Percentiles rank a stretch among this genome's conserved stretches.
Evolutionary conservation across 2,329 filamentous ascomycete species (phyloP).

Genomic region (Colletotrichum sp.): DNA sequence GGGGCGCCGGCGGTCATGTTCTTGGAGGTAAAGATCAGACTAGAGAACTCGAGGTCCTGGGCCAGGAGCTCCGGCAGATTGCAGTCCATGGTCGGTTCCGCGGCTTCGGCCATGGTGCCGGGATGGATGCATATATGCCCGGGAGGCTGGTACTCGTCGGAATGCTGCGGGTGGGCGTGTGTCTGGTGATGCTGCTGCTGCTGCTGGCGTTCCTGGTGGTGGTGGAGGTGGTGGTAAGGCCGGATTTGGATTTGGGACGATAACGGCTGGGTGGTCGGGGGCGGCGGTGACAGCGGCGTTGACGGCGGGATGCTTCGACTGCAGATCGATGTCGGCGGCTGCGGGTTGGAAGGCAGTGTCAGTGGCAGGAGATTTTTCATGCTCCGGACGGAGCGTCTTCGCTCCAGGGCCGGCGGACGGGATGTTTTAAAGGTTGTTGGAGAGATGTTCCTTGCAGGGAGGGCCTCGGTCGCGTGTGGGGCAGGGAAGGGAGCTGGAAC

Average conservation of each 20-base stretch:
- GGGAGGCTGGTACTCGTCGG: neutral
- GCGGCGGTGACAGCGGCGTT: neutral
- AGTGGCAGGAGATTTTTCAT: conserved; percentile 45
- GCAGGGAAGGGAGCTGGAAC: conserved; percentile 23
- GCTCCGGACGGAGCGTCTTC: conserved; percentile 40
- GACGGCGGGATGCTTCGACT: neutral
- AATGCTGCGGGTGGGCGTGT: neutral
- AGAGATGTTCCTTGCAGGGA: conserved; percentile 22
- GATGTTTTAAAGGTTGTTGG: conserved; percentile 22
- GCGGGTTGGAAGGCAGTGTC: conserved; percentile 31
- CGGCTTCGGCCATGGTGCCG: conserved; percentile 19
- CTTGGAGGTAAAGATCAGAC: conserved; percentile 51
- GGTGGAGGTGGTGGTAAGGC: neutral
- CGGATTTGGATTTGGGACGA: neutral
- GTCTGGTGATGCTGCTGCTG: neutral
- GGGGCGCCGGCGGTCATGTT: conserved; percentile 60
- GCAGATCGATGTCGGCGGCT: neutral
- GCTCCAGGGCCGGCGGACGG: conserved; percentile 23
- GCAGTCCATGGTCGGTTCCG: conserved; percentile 37
- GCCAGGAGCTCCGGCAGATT: conserved; percentile 63
- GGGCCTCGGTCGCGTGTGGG: conserved; percentile 19
- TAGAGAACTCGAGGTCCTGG: conserved; percentile 56
- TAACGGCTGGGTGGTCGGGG: neutral
- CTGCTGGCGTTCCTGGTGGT: neutral
- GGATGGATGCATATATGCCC: conserved; percentile 10